Evolutionary conservation across 2,329 filamentous ascomycete genomes (phyloP).

Genomic region (Trichoderma harzianum): DNA sequence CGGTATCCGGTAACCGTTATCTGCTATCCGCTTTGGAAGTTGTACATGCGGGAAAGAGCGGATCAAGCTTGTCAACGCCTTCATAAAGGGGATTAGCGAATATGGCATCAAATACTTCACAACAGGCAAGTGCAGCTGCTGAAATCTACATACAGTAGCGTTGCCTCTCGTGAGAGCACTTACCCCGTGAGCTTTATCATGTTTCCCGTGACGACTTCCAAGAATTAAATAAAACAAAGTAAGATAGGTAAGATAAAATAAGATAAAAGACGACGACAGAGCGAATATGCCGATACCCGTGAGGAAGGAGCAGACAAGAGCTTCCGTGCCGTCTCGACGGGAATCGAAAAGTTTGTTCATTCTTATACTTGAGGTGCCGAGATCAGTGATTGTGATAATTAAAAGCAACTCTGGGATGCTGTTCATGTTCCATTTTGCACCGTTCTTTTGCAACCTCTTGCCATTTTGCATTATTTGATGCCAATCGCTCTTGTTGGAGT

Average conservation of each 20-base stretch:
- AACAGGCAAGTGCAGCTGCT: neutral
- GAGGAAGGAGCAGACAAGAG: neutral
- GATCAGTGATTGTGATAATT: neutral
- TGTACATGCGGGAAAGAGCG: neutral
- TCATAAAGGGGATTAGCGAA: neutral
- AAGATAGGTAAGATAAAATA: neutral
- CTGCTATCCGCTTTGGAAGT: neutral
- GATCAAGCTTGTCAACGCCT: neutral
- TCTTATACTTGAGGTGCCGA: neutral
- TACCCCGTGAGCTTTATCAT: neutral
- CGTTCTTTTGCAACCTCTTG: neutral
- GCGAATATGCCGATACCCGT: neutral
- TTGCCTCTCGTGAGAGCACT: neutral
- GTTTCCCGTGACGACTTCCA: neutral
- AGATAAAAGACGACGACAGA: neutral
- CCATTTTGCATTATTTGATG: neutral
- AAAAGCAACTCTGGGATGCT: neutral
- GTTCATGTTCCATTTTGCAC: neutral
- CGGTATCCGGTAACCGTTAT: neutral
- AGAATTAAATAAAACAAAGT: neutral
- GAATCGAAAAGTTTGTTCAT: neutral
- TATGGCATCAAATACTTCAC: neutral
- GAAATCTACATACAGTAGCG: too few species aligned
- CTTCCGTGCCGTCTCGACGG: neutral
- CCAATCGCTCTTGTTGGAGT: neutral